Evolutionary conservation across 192 early-diverging fungal species (phyloP).

Genomic region (Linnemannia hyalina): DNA sequence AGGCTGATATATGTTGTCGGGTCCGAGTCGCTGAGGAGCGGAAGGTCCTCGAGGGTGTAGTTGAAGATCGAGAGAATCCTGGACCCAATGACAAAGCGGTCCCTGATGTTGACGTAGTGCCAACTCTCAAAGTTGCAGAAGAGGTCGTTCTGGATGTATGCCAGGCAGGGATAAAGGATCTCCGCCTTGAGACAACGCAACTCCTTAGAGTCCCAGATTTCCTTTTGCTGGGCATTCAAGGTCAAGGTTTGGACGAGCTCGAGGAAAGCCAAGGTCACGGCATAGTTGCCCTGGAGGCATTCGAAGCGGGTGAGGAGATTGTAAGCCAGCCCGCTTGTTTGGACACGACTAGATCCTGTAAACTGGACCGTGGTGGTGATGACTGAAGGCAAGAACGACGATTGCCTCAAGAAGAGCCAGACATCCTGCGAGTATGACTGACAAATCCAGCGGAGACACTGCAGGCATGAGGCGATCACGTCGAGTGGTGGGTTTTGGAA

Average conservation of each 20-base stretch:
- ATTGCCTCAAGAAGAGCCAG: conserved; percentile 40
- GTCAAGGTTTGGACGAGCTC: conserved; percentile 36
- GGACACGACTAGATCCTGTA: conserved; percentile 34
- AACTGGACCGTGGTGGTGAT: conserved; percentile 49
- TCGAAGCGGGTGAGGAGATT: conserved; percentile 36
- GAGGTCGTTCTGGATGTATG: conserved; percentile 51
- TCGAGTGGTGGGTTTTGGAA: conserved; percentile 46
- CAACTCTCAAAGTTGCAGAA: conserved; percentile 59
- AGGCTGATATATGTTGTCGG: conserved; percentile 12
- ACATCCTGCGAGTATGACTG: conserved; percentile 37
- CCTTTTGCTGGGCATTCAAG: conserved; percentile 37
- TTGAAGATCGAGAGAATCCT: conserved; percentile 54
- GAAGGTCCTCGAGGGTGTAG: conserved; percentile 40
- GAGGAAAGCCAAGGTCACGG: conserved; percentile 53
- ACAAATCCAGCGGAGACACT: conserved; percentile 29
- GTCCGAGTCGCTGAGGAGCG: conserved; percentile 22
- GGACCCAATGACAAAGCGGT: conserved; percentile 48
- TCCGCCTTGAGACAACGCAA: conserved; percentile 42
- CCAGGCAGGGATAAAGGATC: conserved; percentile 52
- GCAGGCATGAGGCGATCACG: conserved; percentile 45
- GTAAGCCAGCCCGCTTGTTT: conserved; percentile 37
- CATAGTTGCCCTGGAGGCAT: conserved; percentile 45
- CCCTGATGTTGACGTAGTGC: conserved; percentile 54
- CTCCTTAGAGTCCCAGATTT: conserved; percentile 47
- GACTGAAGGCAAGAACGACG: conserved; percentile 41